These are phyloP conservation scores for Cercospora brassicicola DNA, from an alignment of 2,329 filamentous ascomycete genomes.

Conservation along the genomic window DNA sequence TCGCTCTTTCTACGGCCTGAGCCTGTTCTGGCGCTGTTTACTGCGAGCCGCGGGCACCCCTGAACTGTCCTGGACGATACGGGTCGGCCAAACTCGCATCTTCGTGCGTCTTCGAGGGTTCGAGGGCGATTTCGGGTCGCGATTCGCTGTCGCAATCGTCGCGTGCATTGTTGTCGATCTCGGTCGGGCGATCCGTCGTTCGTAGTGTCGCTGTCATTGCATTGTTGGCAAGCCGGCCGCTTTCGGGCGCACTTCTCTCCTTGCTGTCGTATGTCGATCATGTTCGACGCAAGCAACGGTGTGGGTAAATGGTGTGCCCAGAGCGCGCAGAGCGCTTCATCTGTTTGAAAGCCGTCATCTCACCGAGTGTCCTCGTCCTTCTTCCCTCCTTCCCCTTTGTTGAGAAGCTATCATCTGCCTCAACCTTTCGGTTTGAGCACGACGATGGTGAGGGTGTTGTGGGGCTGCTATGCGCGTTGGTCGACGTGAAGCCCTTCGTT, in stretches of 20 bases:
- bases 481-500: neutral
- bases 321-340: neutral
- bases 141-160: neutral
- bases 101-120: neutral
- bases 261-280: neutral
- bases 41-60: neutral
- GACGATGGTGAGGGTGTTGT: neutral
- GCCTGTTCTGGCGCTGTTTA: neutral
- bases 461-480: neutral
- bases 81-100: neutral
- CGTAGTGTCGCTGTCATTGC: neutral
- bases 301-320: neutral
- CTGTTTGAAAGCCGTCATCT: neutral
- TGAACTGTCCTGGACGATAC: neutral
- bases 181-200: neutral
- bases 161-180: neutral
- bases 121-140: neutral
- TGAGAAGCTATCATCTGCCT: neutral
- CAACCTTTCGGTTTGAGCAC: neutral
- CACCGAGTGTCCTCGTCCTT: neutral
- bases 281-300: neutral
- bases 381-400: neutral
- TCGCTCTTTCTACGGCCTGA: neutral
- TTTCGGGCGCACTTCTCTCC: neutral
- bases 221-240: neutral